Percentiles rank a stretch among this genome's conserved stretches.
These are phyloP conservation scores for Fistulifera solaris DNA, from an alignment of 108 stramenopile species.

Conservation along the genomic window DNA sequence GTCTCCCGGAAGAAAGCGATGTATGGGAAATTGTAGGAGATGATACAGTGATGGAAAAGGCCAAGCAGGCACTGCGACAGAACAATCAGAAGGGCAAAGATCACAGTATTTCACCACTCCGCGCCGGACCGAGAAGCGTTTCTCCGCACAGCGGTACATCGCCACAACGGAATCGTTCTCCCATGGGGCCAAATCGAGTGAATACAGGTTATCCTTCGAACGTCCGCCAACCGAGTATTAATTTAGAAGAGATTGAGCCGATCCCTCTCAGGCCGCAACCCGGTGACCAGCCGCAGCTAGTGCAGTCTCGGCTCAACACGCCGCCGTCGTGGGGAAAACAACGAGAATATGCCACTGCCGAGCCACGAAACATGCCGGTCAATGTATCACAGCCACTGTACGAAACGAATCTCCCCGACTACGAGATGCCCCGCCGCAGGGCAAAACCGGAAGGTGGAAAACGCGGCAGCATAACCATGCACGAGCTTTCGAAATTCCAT, in stretches of 20 bases:
- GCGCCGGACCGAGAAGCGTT: neutral
- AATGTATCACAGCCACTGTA: neutral
- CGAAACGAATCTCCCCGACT: neutral
- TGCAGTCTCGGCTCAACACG: neutral
- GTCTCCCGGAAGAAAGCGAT: slow-evolving; percentile 31
- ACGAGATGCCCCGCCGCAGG: neutral
- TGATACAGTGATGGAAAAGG: slow-evolving; percentile 55
- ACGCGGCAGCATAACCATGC: slow-evolving; percentile 10
- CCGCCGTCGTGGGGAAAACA: neutral
- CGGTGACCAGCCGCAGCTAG: neutral
- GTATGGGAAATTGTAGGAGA: slow-evolving; percentile 34
- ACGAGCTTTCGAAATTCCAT: neutral
- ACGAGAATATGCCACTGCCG: neutral
- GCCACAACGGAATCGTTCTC: neutral
- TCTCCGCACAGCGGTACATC: neutral
- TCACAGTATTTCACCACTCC: neutral
- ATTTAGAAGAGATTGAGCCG: neutral
- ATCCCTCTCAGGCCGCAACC: neutral
- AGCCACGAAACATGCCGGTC: neutral
- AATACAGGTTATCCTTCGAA: neutral
- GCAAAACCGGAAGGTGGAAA: neutral
- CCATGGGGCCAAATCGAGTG: neutral
- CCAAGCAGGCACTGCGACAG: slow-evolving; percentile 55
- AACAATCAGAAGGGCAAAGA: slow-evolving; percentile 18
- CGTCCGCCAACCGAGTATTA: neutral